Evolutionary conservation across 2,329 filamentous ascomycete genomes (phyloP), one percentile per base, ranked within the genome.

Genomic region (Periglandula ipomoeae): DNA sequence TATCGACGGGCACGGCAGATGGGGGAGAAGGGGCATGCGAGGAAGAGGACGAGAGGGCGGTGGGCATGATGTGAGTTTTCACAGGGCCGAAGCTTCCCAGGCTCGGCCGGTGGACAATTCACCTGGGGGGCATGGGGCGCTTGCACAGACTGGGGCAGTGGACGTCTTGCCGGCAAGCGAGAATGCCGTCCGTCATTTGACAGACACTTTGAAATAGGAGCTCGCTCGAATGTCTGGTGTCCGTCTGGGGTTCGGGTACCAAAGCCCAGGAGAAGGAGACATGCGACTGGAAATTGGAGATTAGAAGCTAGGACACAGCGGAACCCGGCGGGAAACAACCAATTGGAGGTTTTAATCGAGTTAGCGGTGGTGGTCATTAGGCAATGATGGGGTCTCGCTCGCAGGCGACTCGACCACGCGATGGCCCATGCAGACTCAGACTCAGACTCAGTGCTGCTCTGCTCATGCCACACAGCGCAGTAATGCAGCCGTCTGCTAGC

Each of bases 21-120:
- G 50, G 24, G 20, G 46, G 13, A 43, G 42, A 38, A 35, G 46
- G 17, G 43, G 46, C 19, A 34, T 20, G 32, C 20, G 23, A 23
- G 26, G 34, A 19, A 30, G 44, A 26, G 32, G 30, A 22, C 20
- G 46, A 49, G 35, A 43, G 27, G 27, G 35, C 39, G 22, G 47
- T 30, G 47, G 49, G 47, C 53, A 55, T 55, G 44, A 53, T 43
- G 51, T 24, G 39, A 41, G 41, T 44, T 41, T 41, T 48, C 46
- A 45, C 37, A 23, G 41, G 45, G 37, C 26, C 27, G 32, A 44
- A 44, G 39, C 46, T 49, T 49, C 27, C 34, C 47, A 49, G 44
- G 39, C 47, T 27, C 34, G 26, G 32, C 34, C 19, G 22, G 23
- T 46, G 27, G 30, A 43, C 34, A 30, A 43, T 46, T 46, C 30